phyloP scores from a whole-genome alignment of 2,329 filamentous ascomycete species.

The Penicillium sp. region DNA sequence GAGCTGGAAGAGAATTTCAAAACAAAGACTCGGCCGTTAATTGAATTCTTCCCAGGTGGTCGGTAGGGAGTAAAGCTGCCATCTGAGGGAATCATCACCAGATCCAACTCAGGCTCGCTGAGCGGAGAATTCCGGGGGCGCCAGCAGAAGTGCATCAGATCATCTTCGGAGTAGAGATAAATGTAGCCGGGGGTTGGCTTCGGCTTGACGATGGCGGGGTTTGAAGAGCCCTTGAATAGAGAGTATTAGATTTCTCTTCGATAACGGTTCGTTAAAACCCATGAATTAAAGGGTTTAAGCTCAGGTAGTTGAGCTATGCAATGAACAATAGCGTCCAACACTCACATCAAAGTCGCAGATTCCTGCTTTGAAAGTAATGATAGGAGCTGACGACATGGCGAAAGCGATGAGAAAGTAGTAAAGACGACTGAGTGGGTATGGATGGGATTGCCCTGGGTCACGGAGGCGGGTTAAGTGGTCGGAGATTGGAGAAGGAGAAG shows the following conservation, averaged over 20 bases:
- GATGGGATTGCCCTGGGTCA: too few relatives aligned
- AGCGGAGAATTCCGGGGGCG: conserved; percentile 67
- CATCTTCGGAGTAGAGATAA: conserved; percentile 90
- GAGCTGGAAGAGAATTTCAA: conserved; percentile 92
- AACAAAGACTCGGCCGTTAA: conserved; percentile 83
- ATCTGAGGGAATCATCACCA: conserved; percentile 90
- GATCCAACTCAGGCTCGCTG: conserved; percentile 72
- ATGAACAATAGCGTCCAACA: conserved; percentile 14
- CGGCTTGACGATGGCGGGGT: conserved; percentile 67
- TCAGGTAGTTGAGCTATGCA: conserved; percentile 2
- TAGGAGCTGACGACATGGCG: conserved; percentile 72
- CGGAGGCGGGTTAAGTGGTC: not conserved
- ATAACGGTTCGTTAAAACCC: not conserved
- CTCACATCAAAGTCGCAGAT: conserved; percentile 77
- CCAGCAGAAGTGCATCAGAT: conserved; percentile 97
- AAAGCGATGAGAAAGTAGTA: not conserved
- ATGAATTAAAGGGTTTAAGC: not conserved
- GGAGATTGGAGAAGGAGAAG: conserved; percentile 5
- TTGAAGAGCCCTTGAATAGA: conserved; percentile 43
- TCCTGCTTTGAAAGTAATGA: conserved; percentile 96
- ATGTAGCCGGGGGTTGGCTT: conserved; percentile 73
- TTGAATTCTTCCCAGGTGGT: conserved; percentile 57
- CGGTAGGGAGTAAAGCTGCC: conserved; percentile 81
- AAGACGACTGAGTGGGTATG: too few relatives aligned
- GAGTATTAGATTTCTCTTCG: not conserved